These are phyloP conservation scores for Penicillium psychrosexuale DNA, from an alignment of 2,329 filamentous ascomycete genomes.

Conservation along the genomic window DNA sequence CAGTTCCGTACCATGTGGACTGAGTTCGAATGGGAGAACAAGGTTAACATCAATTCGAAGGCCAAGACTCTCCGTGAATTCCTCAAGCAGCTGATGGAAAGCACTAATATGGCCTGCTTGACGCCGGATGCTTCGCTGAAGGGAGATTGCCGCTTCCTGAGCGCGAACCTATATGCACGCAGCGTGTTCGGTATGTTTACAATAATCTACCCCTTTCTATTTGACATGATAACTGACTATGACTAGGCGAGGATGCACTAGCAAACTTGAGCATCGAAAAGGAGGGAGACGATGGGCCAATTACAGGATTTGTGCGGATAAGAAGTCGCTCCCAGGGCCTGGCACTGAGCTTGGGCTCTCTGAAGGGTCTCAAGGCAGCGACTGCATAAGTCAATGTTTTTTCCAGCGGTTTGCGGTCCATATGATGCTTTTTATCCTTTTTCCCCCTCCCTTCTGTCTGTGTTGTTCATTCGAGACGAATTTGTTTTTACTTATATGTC, in stretches of 20 bases:
- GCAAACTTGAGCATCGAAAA: constrained; percentile 98
- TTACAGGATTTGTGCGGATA: constrained; percentile 97
- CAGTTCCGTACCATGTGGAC: constrained; percentile 99
- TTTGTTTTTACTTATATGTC: constrained; percentile 28
- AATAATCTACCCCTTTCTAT: background rate
- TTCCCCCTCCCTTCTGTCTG: constrained; percentile 20
- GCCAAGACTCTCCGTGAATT: constrained; percentile 88
- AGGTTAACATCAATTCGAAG: constrained; percentile 99
- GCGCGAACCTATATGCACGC: constrained; percentile 91
- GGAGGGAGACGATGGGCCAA: constrained; percentile 89
- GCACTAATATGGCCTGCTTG: constrained; percentile 97
- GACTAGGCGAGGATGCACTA: constrained; percentile 88
- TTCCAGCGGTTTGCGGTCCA: constrained; percentile 31
- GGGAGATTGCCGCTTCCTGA: constrained; percentile 96
- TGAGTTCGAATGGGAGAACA: constrained; percentile 99
- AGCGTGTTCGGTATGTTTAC: constrained; percentile 87
- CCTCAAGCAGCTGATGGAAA: constrained; percentile 90
- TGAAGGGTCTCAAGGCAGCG: constrained; percentile 87
- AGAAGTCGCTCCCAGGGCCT: constrained; percentile 94
- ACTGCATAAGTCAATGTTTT: constrained; percentile 36
- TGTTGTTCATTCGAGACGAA: constrained; percentile 27
- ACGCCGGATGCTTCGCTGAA: constrained; percentile 95
- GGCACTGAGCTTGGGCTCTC: constrained; percentile 84
- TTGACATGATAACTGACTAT: constrained; percentile 21
- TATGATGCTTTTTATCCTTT: constrained; percentile 24